Evolutionary conservation across 2,329 filamentous ascomycete genomes (phyloP), one percentile per base, ranked within the genome.

Genomic region (Amauroascus verrucosus): DNA sequence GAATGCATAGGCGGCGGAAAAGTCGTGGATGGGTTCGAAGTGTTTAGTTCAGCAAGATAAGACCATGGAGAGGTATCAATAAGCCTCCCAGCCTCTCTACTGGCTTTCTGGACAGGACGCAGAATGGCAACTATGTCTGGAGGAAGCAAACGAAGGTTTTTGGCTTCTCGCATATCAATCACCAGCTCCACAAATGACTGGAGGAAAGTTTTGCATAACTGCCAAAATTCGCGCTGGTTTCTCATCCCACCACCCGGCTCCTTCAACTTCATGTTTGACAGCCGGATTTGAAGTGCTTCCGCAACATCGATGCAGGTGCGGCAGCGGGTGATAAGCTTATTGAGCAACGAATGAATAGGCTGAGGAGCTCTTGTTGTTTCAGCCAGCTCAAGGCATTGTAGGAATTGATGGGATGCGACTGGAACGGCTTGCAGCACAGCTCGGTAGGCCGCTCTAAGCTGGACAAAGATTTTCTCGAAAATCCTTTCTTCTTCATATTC

Each of bases 391-490:
- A 86, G 77, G 5, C 81, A 81, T 8, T 75, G 73, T 28, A 76
- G 70, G 56, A 93, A 82, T 57, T 89, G 84, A 48, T 75, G 75
- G 56, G 82, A 81, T 57, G 88, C 82, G 53, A 74, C 74, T 0
- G 88, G 88, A 24, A 95, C 72, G 1, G 82, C 83, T 40, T 81
- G 80, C 59, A 86, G 77, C 26, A 88, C 83, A 47, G 87, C 75
- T 47, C 89, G 85, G 18, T 85, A 84, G 0, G 88, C 86, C 51
- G 77, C 79, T 44, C 84, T 82, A 22, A 95, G 74, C 44, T 85
- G 85, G 32, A 88, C 65, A 70, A 87, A 95, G 20, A 96, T 88
- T 57, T 77, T 81, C 58, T 95, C 90, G 60, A 95, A 95, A 26
- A 83, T 78, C 14, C 80, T 78, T 61, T 95, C 88, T 58, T 95